Evolutionary conservation across 306 rosid species (phyloP).

Genomic region (Betula pendula): DNA sequence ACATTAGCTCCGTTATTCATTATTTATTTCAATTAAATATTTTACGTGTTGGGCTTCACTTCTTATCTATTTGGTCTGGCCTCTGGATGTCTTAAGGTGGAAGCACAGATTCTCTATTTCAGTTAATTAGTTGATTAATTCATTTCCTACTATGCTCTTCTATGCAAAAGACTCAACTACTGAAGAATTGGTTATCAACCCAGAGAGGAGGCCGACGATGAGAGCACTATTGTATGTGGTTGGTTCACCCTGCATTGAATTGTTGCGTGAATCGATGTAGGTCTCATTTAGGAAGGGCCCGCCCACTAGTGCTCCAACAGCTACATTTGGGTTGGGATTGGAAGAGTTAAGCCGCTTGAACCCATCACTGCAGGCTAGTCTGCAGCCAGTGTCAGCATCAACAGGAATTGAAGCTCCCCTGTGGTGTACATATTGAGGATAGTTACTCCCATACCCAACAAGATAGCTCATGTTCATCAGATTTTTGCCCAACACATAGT

Average conservation of each 20-base stretch:
- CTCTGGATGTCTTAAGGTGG: too few species aligned
- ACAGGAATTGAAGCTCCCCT: constrained; percentile 73
- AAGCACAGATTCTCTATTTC: too few species aligned
- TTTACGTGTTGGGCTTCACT: too few species aligned
- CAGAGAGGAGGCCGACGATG: constrained; percentile 62
- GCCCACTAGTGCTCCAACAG: constrained; percentile 69
- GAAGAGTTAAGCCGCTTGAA: constrained; percentile 54
- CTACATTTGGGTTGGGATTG: constrained; percentile 56
- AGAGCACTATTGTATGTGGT: constrained; percentile 60
- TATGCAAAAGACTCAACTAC: constrained; percentile 33
- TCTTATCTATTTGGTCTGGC: too few species aligned
- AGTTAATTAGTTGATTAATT: too few species aligned
- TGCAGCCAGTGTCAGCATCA: constrained; percentile 56
- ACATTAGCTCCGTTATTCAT: too few species aligned
- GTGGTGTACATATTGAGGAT: constrained; percentile 61
- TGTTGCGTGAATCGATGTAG: constrained; percentile 52
- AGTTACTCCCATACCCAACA: constrained; percentile 56
- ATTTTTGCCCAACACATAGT: constrained; percentile 58
- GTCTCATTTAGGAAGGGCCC: constrained; percentile 69
- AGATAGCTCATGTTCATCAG: constrained; percentile 63
- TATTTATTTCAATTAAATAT: too few species aligned
- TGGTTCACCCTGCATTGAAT: constrained; percentile 67
- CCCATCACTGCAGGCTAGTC: constrained; percentile 52
- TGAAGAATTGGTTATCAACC: constrained; percentile 55
- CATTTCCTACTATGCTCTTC: background rate